phyloP scores from a whole-genome alignment of 331 rosid species.

The Telfairia occidentalis region DNA sequence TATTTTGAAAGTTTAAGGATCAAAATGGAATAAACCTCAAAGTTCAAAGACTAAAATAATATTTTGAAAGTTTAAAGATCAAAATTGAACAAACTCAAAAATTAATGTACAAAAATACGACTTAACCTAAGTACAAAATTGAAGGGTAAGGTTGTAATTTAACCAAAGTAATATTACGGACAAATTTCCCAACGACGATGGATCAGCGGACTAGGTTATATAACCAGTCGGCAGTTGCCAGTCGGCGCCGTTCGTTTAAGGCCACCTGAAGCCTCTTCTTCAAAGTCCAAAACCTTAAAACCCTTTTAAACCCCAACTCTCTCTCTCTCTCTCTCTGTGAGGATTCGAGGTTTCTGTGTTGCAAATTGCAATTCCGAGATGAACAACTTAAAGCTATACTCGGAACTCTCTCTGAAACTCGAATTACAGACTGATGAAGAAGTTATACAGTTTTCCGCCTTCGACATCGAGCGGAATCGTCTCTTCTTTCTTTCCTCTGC shows the following conservation, averaged over 20 bases:
- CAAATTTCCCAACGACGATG: too few species aligned
- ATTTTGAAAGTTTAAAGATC: too few species aligned
- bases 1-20: too few species aligned
- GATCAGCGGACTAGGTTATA: background rate
- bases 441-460: constrained; percentile 44
- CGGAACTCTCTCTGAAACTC: constrained; percentile 46
- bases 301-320: background rate
- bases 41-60: too few species aligned
- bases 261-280: background rate
- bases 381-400: constrained; percentile 68
- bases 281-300: background rate
- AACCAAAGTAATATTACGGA: too few species aligned
- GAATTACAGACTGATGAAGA: constrained; percentile 39
- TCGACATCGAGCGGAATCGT: constrained; percentile 84
- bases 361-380: too few species aligned
- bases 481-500: constrained; percentile 70
- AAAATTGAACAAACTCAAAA: too few species aligned
- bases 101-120: too few species aligned
- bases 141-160: too few species aligned
- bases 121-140: too few species aligned
- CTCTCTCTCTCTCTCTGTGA: background rate
- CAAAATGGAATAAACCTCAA: too few species aligned
- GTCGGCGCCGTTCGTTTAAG: background rate
- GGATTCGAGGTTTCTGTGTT: background rate
- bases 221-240: background rate